Evolutionary conservation across 2,329 filamentous ascomycete genomes (phyloP), one percentile per base, ranked within the genome.

Genomic region (Penicillium sclerotigenum): DNA sequence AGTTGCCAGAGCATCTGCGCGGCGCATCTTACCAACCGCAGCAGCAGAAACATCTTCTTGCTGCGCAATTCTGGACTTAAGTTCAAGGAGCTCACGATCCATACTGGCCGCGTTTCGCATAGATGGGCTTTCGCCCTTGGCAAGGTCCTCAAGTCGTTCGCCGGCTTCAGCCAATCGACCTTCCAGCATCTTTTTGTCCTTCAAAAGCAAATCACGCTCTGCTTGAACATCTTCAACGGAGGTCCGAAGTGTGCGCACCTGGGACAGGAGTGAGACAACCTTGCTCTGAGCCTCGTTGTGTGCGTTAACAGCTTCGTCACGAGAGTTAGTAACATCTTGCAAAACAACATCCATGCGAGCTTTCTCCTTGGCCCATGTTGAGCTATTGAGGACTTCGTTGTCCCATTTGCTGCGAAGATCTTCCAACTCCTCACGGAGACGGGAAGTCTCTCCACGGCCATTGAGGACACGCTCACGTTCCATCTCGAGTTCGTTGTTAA

Each of bases 341-440:
- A 99, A 81, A 5, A 91, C 95, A 58, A 91, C 86, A 72, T 97
- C 93, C 38, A 99, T 82, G 16, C 93, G 87, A 16, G 91, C 84
- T 80, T 97, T 97, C 77, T 99, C 93, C 78, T 99, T 99, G 13
- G 92, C 92, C 92, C 94, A 97, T 0, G 93, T 96, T 16, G 91
- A 96, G 74, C 91, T 96, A 77, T 97, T 97, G 65, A 97, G 84
- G 11, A 97, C 91, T 75, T 99, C 93, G 66, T 97, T 91, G 68
- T 99, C 94, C 93, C 94, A 97, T 77, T 97, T 97, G 65, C 87
- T 91, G 63, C 94, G 87, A 56, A 97, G 82, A 67, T 96, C 91
- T 66, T 99, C 94, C 24, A 97, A 85, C 75, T 99, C 94, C 71
- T 97, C 93, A n/a, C 93, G 88, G 51, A 99, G 82, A 42, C 91